phyloP scores from a whole-genome alignment of 352 stramenopile species.

The Aphanomyces invadans region DNA sequence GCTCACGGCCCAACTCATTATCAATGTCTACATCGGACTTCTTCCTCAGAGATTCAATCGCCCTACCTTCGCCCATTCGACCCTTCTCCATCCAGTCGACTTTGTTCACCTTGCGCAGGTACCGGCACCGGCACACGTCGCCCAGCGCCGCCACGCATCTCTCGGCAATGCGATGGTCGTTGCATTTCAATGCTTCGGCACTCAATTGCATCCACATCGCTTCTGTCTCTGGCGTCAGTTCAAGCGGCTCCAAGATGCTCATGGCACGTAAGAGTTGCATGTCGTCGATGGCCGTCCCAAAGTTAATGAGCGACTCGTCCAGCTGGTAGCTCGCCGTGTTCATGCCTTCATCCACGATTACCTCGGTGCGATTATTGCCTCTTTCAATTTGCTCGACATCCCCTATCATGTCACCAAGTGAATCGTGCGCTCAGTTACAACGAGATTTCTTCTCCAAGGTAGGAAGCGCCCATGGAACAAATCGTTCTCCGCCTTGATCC shows the following conservation, averaged over 20 bases:
- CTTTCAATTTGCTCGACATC: constrained; percentile 93
- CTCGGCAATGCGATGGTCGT: constrained; percentile 86
- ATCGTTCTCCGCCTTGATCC: too few relatives aligned
- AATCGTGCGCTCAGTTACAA: too few relatives aligned
- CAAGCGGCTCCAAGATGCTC: constrained; percentile 88
- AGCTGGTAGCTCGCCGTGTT: constrained; percentile 89
- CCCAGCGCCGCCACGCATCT: constrained; percentile 87
- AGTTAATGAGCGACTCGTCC: constrained; percentile 91
- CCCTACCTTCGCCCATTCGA: constrained; percentile 48
- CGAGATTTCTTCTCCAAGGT: too few relatives aligned
- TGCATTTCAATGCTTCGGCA: constrained; percentile 71
- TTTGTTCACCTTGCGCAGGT: constrained; percentile 88
- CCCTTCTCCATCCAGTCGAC: constrained; percentile 70
- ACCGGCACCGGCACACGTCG: constrained; percentile 82
- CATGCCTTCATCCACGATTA: constrained; percentile 93
- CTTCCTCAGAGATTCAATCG: too few relatives aligned
- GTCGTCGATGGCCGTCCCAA: constrained; percentile 91
- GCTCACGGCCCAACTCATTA: too few relatives aligned
- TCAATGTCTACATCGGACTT: too few relatives aligned
- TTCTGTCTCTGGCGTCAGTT: constrained; percentile 86
- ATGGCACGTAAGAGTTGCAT: constrained; percentile 85
- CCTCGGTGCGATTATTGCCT: constrained; percentile 87
- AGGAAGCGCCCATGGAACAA: too few relatives aligned
- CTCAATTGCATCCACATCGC: constrained; percentile 92
- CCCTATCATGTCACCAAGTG: too few relatives aligned